Base-by-base conservation (phyloP, 2,329 filamentous ascomycete genomes). In the Phyllachora maydis region DNA sequence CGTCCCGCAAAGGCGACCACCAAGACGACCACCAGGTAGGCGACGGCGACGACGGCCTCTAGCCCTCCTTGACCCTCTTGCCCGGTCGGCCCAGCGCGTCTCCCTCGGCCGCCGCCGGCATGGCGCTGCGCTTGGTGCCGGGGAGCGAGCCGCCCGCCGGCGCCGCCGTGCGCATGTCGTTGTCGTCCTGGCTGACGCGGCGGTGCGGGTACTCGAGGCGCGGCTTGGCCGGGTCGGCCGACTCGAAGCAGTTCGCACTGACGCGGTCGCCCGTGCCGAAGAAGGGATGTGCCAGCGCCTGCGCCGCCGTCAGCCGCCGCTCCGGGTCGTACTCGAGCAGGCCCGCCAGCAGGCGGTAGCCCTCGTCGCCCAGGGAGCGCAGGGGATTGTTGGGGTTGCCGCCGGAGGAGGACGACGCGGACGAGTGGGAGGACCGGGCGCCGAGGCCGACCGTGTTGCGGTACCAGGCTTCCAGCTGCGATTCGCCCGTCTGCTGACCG, bases 91-190 rank as follows among this genome's bases (percentile, higher is more conserved):
- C 54, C n/a, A 90, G 40, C 11, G 54, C 54, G 24, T 93, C 85
- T n/a, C n/a, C n/a, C n/a, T n/a, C n/a, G n/a, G n/a, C n/a, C 6
- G 6, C 16, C 39, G 95, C 85, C 0, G 75, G 76, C 19, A 92
- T 41, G 0, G 77, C 85, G 32, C 75, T 85, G 29, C 83, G 59
- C 52, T 95, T 95, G 0, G 83, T 92, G 0, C 85, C 88, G 1
- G 85, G 81, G 17, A 93, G 47, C 44, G 81, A 91, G 20, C 73
- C 72, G 16, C n/a, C n/a, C n/a, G n/a, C n/a, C n/a, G n/a, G n/a
- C n/a, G n/a, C n/a, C n/a, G n/a, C n/a, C 1, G 78, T 83, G n/a
- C 79, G 61, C 27, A 95, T 93, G 46, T 95, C 88, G 37, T 92
- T 91, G 42, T 93, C 82, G 39, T 98, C 88, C 37, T 90, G 74